phyloP scores from a whole-genome alignment of 2,329 filamentous ascomycete genomes.

The Aureobasidium sp. region DNA sequence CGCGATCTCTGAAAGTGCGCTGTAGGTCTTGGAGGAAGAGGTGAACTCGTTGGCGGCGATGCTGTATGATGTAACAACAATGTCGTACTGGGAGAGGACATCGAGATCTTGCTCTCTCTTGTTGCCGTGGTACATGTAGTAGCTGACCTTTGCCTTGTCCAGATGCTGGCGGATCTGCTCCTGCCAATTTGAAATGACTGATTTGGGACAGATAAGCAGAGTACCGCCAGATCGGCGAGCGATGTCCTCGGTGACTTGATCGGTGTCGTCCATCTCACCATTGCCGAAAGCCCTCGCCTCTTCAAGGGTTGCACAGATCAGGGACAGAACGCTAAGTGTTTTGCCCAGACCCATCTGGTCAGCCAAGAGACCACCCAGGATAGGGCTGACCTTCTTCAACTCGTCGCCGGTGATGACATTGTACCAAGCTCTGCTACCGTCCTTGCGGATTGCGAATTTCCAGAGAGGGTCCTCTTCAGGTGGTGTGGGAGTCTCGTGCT shows the following conservation, averaged over 20 bases:
- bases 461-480: conserved; percentile 49
- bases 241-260: conserved; percentile 33
- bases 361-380: conserved; percentile 40
- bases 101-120: conserved; percentile 62
- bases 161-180: conserved; percentile 83
- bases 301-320: conserved; percentile 59
- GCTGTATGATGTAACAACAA: conserved; percentile 89
- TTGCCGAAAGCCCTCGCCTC: conserved; percentile 56
- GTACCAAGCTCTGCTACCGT: conserved; percentile 57
- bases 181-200: conserved; percentile 90
- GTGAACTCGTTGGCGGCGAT: conserved; percentile 66
- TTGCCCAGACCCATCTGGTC: conserved; percentile 47
- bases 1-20: conserved; percentile 66
- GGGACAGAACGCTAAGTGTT: conserved; percentile 68
- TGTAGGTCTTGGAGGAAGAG: conserved; percentile 34
- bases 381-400: conserved; percentile 27
- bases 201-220: conserved; percentile 79
- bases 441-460: conserved; percentile 52
- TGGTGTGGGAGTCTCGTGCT: conserved; percentile 56
- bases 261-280: conserved; percentile 32
- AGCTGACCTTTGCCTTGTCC: conserved; percentile 53
- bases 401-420: conserved; percentile 78
- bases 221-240: conserved; percentile 67
- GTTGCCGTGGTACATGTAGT: conserved; percentile 80
- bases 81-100: conserved; percentile 64